phyloP scores from a whole-genome alignment of 2,329 filamentous ascomycete species.

The Pseudogymnoascus sp. region DNA sequence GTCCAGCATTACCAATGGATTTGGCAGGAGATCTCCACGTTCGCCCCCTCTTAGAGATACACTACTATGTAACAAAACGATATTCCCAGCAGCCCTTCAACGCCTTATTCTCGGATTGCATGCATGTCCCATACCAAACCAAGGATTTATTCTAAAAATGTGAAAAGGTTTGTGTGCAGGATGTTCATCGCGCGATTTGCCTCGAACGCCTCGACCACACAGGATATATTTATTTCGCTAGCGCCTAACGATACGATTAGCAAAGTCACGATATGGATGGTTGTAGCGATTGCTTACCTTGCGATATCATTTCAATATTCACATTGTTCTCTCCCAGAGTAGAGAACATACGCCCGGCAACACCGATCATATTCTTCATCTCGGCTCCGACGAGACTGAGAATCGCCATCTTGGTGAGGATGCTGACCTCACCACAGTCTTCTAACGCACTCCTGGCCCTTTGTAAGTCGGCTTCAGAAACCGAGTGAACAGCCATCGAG shows the following conservation, averaged over 20 bases:
- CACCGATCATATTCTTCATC: conserved; percentile 95
- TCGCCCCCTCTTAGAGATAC: conserved; percentile 2
- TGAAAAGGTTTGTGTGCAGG: conserved; percentile 93
- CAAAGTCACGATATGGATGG: neutral
- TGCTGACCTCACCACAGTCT: conserved; percentile 81
- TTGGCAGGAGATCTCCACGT: neutral
- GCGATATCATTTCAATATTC: conserved; percentile 99
- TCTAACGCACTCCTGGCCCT: conserved; percentile 64
- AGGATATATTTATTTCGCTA: conserved; percentile 98
- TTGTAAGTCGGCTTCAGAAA: conserved; percentile 54
- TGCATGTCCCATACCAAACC: neutral
- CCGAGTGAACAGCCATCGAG: conserved; percentile 86
- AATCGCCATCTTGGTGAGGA: conserved; percentile 89
- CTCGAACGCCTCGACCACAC: conserved; percentile 86
- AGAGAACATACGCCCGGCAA: conserved; percentile 90
- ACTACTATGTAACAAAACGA: conserved; percentile 5
- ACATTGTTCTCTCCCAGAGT: conserved; percentile 88
- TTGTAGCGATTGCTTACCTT: conserved; percentile 53
- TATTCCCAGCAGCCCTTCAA: neutral
- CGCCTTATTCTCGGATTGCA: conserved; percentile 5
- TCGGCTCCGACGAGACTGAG: conserved; percentile 88
- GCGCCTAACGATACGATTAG: conserved; percentile 52
- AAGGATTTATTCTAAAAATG: conserved; percentile 62
- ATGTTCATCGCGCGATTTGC: conserved; percentile 92
- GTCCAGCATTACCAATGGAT: neutral